Evolutionary conservation across 176 grass and related monocot species (phyloP).

Genomic region (Dactylis glomerata): DNA sequence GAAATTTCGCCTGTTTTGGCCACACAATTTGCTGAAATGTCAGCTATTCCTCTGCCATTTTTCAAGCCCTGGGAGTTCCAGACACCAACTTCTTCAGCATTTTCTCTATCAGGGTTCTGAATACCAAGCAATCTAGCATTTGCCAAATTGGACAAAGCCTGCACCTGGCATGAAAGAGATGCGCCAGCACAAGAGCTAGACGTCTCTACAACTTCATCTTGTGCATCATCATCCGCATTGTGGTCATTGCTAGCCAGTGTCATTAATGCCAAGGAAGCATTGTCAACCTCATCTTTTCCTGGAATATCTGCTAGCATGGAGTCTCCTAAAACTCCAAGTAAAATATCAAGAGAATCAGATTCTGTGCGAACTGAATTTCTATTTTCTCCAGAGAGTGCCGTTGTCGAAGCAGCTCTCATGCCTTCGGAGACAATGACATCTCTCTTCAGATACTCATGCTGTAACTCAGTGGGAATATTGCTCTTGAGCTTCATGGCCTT

Average conservation of each 20-base stretch:
- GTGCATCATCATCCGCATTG: background rate
- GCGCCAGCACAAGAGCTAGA: background rate
- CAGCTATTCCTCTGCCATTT: background rate
- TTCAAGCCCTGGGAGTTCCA: background rate
- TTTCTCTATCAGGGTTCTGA: background rate
- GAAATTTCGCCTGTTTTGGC: background rate
- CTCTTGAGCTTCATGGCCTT: background rate
- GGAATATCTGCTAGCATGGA: slow-evolving; percentile 31
- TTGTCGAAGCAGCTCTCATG: background rate
- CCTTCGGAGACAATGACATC: background rate
- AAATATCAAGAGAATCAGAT: slow-evolving; percentile 46
- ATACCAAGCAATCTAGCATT: background rate
- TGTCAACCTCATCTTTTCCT: slow-evolving; percentile 33
- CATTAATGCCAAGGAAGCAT: slow-evolving; percentile 42
- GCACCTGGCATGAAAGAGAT: background rate
- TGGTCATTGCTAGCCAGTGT: slow-evolving; percentile 34
- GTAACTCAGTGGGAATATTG: background rate
- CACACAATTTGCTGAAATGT: background rate
- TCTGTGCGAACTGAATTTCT: background rate
- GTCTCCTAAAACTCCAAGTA: slow-evolving; percentile 50
- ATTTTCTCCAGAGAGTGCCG: slow-evolving; percentile 13
- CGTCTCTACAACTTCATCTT: slow-evolving; percentile 16
- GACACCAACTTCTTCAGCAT: background rate
- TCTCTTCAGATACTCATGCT: background rate
- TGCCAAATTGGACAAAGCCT: background rate